phyloP scores from a whole-genome alignment of 805 yeast genomes.

The Jamesozyma jinghongensis region DNA sequence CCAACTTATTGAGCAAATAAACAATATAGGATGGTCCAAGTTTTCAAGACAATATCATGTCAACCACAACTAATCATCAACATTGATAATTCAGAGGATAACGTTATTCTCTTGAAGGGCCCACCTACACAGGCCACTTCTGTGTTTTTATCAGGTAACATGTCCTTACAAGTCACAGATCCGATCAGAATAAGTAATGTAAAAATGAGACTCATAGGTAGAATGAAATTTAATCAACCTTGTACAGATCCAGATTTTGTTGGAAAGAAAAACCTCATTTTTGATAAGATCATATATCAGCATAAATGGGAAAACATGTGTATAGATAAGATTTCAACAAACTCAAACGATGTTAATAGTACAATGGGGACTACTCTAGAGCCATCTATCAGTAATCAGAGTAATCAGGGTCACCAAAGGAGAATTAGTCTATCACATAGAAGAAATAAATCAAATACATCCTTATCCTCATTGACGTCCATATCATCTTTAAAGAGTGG shows the following conservation, averaged over 20 bases:
- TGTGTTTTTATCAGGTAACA: constrained; percentile 63
- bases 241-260: constrained; percentile 8
- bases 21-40: constrained; percentile 8
- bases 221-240: constrained; percentile 55
- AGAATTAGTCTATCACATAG: background rate
- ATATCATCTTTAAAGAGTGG: constrained; percentile 26
- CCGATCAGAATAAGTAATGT: constrained; percentile 61
- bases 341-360: constrained; percentile 16
- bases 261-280: constrained; percentile 23
- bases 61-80: constrained; percentile 39
- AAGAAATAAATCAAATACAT: constrained; percentile 14
- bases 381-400: constrained; percentile 1
- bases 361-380: constrained; percentile 12
- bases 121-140: constrained; percentile 68
- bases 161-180: constrained; percentile 67
- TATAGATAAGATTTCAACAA: constrained; percentile 26
- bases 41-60: constrained; percentile 14
- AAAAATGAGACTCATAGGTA: constrained; percentile 55
- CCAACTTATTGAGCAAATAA: background rate
- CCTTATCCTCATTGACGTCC: constrained; percentile 24
- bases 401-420: no score
- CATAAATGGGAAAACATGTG: constrained; percentile 67
- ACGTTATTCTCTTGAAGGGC: constrained; percentile 77
- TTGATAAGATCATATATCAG: constrained; percentile 60
- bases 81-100: constrained; percentile 58